Conservation (phyloP, 768 basidiomycete species). For the Hericium erinaceus region DNA sequence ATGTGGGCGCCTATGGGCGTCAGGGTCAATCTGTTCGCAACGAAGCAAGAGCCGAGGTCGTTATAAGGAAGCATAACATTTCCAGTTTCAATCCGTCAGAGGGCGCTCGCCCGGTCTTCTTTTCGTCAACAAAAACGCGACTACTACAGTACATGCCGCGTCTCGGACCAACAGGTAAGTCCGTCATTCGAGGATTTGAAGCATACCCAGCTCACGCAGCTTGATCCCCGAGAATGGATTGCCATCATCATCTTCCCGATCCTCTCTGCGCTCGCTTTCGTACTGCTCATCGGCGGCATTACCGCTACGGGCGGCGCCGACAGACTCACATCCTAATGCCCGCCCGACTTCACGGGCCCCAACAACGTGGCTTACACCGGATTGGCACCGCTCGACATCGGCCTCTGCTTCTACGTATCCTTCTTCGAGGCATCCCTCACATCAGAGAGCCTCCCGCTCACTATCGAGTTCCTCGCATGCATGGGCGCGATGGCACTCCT, state of each 20-base stretch:
- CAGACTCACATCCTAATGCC: not conserved
- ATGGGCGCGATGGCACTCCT: slow-evolving; percentile 1
- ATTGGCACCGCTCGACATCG: not conserved
- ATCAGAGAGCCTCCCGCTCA: slow-evolving; percentile 1
- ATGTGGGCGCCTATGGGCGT: too few relatives aligned
- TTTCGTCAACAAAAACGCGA: too few relatives aligned
- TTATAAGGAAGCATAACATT: too few relatives aligned
- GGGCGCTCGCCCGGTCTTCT: too few relatives aligned
- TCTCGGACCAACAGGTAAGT: too few relatives aligned
- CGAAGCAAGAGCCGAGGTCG: too few relatives aligned
- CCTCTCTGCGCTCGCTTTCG: slow-evolving; percentile 1
- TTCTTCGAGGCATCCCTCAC: slow-evolving; percentile 8
- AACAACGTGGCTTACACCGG: slow-evolving; percentile 9
- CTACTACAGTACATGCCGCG: too few relatives aligned
- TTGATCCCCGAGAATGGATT: not conserved
- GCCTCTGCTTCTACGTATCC: slow-evolving; percentile 8
- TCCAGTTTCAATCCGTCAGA: too few relatives aligned
- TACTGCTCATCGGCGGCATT: slow-evolving; percentile 8
- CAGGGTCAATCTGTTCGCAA: too few relatives aligned
- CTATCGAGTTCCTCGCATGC: slow-evolving; percentile 3
- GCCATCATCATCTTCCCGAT: slow-evolving; percentile 5
- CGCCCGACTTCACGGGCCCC: slow-evolving; percentile 6
- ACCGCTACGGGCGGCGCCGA: slow-evolving; percentile 4
- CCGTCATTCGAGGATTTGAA: too few relatives aligned
- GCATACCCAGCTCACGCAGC: too few relatives aligned